A percentile compares a stretch with the other conserved stretches of the same genome.
Conservation (phyloP, 1,284 basidiomycete species). For the Cutaneotrichosporon cavernicola region DNA sequence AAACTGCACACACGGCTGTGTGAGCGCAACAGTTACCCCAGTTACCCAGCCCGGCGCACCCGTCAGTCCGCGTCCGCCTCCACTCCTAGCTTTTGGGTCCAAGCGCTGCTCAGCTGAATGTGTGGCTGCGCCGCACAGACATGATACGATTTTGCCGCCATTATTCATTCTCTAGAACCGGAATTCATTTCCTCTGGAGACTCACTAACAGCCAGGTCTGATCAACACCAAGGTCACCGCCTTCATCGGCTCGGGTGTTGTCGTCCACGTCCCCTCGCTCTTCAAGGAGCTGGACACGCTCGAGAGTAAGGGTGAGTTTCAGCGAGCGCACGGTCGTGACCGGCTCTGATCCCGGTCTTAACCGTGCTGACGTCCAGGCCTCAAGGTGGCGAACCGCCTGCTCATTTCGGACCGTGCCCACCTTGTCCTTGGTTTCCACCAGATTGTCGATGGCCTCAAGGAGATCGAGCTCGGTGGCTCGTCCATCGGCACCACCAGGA, state of each 20-base stretch:
- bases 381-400: constrained; percentile 80
- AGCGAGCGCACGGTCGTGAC: not conserved
- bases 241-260: constrained; percentile 90
- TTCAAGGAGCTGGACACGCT: constrained; percentile 89
- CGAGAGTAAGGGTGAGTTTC: constrained; percentile 70
- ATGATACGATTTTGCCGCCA: not conserved
- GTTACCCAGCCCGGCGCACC: not conserved
- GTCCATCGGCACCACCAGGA: constrained; percentile 95
- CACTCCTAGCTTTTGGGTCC: not conserved
- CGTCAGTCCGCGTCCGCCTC: not conserved
- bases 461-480: constrained; percentile 94
- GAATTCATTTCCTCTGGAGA: not conserved
- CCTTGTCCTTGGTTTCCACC: constrained; percentile 98
- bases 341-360: not conserved
- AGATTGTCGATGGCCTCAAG: constrained; percentile 97
- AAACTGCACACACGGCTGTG: not conserved
- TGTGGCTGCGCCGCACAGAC: constrained; percentile 2
- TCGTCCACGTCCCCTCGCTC: constrained; percentile 92
- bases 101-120: not conserved
- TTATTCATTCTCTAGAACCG: not conserved
- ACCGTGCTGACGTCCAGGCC: constrained; percentile 58
- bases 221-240: constrained; percentile 85
- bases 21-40: too few relatives aligned
- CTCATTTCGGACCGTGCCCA: constrained; percentile 95
- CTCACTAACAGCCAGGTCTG: constrained; percentile 62